phyloP scores from a whole-genome alignment of 2,329 filamentous ascomycete genomes.

The Arthroderma uncinatum region DNA sequence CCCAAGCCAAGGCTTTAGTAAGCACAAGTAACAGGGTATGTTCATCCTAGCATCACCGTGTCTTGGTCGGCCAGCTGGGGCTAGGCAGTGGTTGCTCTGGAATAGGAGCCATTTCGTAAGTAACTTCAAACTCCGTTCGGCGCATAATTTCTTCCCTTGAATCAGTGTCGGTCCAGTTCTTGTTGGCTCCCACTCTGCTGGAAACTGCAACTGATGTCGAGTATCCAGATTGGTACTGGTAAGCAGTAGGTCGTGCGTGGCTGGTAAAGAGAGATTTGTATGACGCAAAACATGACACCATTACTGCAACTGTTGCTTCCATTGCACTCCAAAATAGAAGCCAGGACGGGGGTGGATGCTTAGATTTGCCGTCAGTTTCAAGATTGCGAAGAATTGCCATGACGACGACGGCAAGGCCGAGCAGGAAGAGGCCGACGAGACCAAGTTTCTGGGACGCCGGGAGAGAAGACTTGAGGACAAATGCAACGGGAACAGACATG shows the following conservation, averaged over 20 bases:
- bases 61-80: neutral
- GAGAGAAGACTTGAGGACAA: conserved; percentile 11
- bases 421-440: conserved; percentile 12
- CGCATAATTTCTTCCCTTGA: conserved; percentile 12
- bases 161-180: conserved; percentile 9
- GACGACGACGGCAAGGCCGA: conserved; percentile 11
- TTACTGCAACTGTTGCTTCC: conserved; percentile 11
- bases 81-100: neutral
- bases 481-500: conserved; percentile 11
- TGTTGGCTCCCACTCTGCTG: neutral
- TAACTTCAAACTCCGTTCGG: conserved; percentile 12
- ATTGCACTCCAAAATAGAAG: conserved; percentile 12
- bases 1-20: neutral
- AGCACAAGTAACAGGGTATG: no score
- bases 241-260: conserved; percentile 6
- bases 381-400: conserved; percentile 13
- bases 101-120: conserved; percentile 8
- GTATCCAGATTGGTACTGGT: neutral
- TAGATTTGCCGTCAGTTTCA: conserved; percentile 7
- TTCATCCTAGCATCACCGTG: neutral
- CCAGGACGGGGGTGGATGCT: conserved; percentile 11
- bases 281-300: conserved; percentile 13
- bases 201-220: conserved; percentile 7
- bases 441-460: conserved; percentile 10
- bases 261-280: conserved; percentile 12